Conservation (phyloP, 768 basidiomycete genomes). For the Lentinula detonsa region DNA sequence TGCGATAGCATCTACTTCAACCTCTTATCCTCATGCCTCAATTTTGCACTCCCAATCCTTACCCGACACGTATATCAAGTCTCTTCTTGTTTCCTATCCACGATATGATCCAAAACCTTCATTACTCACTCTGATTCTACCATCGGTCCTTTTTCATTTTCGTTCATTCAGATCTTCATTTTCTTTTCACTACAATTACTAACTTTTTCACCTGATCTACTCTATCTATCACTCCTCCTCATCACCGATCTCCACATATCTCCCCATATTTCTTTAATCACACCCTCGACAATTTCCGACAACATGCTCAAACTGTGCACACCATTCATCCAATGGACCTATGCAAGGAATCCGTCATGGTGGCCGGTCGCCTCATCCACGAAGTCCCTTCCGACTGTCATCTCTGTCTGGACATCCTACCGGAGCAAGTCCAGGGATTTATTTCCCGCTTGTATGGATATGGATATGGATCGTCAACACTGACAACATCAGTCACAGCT, state of each 20-base stretch:
- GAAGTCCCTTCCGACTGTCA: not conserved
- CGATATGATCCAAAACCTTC: too few relatives aligned
- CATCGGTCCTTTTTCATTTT: conserved; percentile 45
- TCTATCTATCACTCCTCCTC: not conserved
- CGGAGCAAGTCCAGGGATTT: not conserved
- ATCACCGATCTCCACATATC: not conserved
- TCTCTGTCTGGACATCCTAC: not conserved
- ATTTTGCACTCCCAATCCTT: too few relatives aligned
- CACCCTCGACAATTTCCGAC: conserved; percentile 94
- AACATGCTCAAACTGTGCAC: conserved; percentile 96
- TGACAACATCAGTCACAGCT: conserved; percentile 7
- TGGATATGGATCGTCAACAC: conserved; percentile 5
- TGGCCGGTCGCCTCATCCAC: not conserved
- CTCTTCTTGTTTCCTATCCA: too few relatives aligned
- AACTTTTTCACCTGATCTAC: not conserved
- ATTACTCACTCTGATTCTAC: too few relatives aligned
- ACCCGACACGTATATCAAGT: too few relatives aligned
- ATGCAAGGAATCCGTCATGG: not conserved
- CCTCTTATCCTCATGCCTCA: too few relatives aligned
- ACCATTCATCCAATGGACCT: not conserved
- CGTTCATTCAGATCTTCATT: not conserved
- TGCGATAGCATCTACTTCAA: too few relatives aligned
- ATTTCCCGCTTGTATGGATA: not conserved
- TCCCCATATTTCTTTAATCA: not conserved
- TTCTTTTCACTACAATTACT: not conserved